These are phyloP conservation scores for Spizellomyces sp. DNA, from an alignment of 192 early-diverging fungal species.

Conservation along the genomic window DNA sequence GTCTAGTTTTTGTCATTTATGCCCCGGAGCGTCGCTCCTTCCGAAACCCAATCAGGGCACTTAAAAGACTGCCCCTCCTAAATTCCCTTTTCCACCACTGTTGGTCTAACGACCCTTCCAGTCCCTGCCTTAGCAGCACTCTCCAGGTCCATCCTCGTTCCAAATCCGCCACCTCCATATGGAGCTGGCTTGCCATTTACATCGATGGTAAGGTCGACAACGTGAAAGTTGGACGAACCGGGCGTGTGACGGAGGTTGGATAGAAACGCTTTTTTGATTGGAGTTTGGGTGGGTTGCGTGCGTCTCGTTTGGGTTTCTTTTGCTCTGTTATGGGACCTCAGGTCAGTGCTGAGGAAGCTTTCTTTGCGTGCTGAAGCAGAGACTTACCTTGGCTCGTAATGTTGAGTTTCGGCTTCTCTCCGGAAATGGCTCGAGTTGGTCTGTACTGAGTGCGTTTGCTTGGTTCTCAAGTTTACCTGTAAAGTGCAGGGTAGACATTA, in stretches of 20 bases:
- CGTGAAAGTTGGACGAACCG: constrained; percentile 35
- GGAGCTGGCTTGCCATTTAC: constrained; percentile 38
- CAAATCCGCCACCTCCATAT: constrained; percentile 42
- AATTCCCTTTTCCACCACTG: neutral
- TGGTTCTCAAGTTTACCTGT: constrained; percentile 58
- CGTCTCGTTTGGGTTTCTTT: constrained; percentile 49
- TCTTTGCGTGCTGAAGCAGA: neutral
- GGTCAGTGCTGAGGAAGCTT: no score
- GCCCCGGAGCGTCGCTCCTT: no score
- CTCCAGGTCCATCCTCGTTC: constrained; percentile 14
- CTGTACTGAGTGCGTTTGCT: constrained; percentile 57
- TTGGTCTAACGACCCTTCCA: constrained; percentile 1
- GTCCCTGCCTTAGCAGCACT: constrained; percentile 11
- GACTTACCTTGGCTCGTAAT: constrained; percentile 53
- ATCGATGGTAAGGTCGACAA: constrained; percentile 57
- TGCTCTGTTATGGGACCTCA: constrained; percentile 10
- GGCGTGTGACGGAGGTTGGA: constrained; percentile 41
- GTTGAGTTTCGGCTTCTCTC: constrained; percentile 59
- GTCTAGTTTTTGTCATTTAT: no score
- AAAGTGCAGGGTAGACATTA: neutral
- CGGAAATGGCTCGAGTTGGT: constrained; percentile 51
- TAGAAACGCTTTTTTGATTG: constrained; percentile 46
- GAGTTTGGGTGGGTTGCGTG: constrained; percentile 41
- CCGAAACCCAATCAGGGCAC: no score
- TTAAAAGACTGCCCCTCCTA: no score